Conservation (phyloP, 2,329 filamentous ascomycete species). For the Blumeria hordei region DNA sequence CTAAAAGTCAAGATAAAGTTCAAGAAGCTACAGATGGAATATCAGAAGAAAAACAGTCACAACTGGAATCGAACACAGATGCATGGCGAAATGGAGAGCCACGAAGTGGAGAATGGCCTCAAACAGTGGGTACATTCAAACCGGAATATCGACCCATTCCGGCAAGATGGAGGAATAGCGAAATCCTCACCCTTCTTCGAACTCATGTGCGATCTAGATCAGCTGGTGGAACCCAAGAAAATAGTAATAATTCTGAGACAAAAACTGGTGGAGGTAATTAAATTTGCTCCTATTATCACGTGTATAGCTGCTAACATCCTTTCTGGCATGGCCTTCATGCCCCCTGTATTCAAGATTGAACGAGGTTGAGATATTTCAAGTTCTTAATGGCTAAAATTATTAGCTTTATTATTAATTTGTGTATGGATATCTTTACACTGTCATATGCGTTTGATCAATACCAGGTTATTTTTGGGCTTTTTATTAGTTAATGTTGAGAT, state of each 20-base stretch:
- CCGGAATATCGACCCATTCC: constrained; percentile 85
- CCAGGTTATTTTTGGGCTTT: too few relatives aligned
- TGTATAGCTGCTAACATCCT: constrained; percentile 2
- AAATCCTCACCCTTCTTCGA: constrained; percentile 53
- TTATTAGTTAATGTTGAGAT: too few relatives aligned
- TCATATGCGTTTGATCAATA: too few relatives aligned
- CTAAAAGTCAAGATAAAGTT: constrained; percentile 6
- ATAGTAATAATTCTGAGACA: constrained; percentile 6
- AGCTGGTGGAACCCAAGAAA: constrained; percentile 25
- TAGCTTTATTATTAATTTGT: too few relatives aligned
- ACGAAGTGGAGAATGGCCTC: constrained; percentile 66
- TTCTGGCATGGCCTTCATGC: constrained; percentile 16
- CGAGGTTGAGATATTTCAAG: not conserved
- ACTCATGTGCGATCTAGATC: constrained; percentile 54
- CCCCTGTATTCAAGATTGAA: constrained; percentile 14
- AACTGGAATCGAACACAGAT: constrained; percentile 11
- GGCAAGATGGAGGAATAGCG: constrained; percentile 57
- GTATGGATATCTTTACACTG: too few relatives aligned
- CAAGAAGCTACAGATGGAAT: constrained; percentile 11
- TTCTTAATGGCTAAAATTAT: too few relatives aligned
- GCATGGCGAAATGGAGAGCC: constrained; percentile 15
- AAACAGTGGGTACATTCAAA: constrained; percentile 86
- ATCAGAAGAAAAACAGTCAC: constrained; percentile 11
- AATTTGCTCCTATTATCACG: not conserved
- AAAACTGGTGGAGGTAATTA: constrained; percentile 11